phyloP scores from a whole-genome alignment of 352 stramenopile genomes.

The Phytophthora palmivora region DNA sequence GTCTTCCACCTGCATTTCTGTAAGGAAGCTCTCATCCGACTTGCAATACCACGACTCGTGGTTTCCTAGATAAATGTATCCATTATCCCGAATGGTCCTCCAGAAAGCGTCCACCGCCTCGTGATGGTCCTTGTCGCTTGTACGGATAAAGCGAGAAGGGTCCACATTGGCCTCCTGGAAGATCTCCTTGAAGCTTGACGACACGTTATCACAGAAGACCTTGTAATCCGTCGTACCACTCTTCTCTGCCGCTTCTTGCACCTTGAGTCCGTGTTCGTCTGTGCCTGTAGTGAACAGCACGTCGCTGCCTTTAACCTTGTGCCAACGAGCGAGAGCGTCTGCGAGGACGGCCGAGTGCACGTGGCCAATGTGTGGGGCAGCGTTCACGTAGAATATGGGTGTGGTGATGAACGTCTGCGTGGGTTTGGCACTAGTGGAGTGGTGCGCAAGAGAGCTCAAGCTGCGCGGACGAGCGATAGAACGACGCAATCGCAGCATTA shows the following conservation, averaged over 20 bases:
- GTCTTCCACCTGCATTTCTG: slow-evolving; percentile 96
- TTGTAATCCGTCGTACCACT: slow-evolving; percentile 83
- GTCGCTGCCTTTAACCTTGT: slow-evolving; percentile 52
- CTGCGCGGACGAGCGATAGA: background rate
- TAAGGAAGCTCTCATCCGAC: slow-evolving; percentile 98
- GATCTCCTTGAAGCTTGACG: slow-evolving; percentile 90
- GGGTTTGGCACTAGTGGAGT: slow-evolving; percentile 4
- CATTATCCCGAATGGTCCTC: slow-evolving; percentile 90
- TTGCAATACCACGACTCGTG: slow-evolving; percentile 99
- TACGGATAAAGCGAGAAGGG: slow-evolving; percentile 97
- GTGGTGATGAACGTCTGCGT: slow-evolving; percentile 91
- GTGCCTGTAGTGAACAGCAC: slow-evolving; percentile 97
- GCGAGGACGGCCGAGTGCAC: slow-evolving; percentile 96
- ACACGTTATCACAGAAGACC: slow-evolving; percentile 94
- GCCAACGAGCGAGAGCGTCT: slow-evolving; percentile 87
- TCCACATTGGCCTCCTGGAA: slow-evolving; percentile 92
- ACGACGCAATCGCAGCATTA: slow-evolving; percentile 14
- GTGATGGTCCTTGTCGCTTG: slow-evolving; percentile 95
- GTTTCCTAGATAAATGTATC: slow-evolving; percentile 96
- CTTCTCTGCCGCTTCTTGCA: slow-evolving; percentile 94
- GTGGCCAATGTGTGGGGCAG: slow-evolving; percentile 98
- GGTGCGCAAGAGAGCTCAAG: background rate
- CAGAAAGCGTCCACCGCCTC: slow-evolving; percentile 93
- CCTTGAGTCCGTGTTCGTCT: slow-evolving; percentile 98
- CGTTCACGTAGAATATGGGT: slow-evolving; percentile 99